Evolutionary conservation across 2,329 filamentous ascomycete genomes (phyloP), one percentile per base, ranked within the genome.

Genomic region (Alternaria triticina): DNA sequence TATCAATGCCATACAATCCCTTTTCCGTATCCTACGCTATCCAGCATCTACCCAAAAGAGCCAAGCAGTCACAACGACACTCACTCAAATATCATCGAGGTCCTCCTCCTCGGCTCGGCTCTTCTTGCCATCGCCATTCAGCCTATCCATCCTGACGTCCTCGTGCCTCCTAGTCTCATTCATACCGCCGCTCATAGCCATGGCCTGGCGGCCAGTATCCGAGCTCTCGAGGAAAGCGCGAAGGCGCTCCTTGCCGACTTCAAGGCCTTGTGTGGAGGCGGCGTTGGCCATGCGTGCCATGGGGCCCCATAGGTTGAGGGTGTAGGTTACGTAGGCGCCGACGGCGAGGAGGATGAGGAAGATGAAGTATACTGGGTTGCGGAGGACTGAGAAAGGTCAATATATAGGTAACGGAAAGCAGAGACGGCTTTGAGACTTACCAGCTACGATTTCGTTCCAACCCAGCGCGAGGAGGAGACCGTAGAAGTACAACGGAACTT

Each of bases 401-500:
- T 50, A 17, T 10, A 13, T 20, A n/a, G 8, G 27, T 15, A 17
- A 4, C 28, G 12, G 50, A 25, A 15, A 54, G 57, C 60, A n/a
- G 6, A 27, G 22, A 44, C 23, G 2, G 27, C 46, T 51, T 28
- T 25, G n/a, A 10, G 17, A 80, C 91, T 86, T 86, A 97, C 94
- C 93, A 75, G 94, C 92, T 70, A 97, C 84, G 67, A 99, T 94
- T 82, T 99, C 96, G 81, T 99, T 99, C 96, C 96, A 99, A n/a
- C 96, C 96, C 52, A 99, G 85, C 22, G 93, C 92, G 68, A 99
- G 83, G 60, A 99, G 85, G 60, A 98, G 80, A 45, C 89, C 93
- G 74, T 97, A 99, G 81, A 99, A 97, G 82, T 97, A 98, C 65
- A 97, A 83, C 6, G 96, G 96, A 54, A 99, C 90, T 80, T 97